Evolutionary conservation across 2,329 filamentous ascomycete species (phyloP), one percentile per base, ranked within the genome.

Genomic region (Calonectria multiphialidica): DNA sequence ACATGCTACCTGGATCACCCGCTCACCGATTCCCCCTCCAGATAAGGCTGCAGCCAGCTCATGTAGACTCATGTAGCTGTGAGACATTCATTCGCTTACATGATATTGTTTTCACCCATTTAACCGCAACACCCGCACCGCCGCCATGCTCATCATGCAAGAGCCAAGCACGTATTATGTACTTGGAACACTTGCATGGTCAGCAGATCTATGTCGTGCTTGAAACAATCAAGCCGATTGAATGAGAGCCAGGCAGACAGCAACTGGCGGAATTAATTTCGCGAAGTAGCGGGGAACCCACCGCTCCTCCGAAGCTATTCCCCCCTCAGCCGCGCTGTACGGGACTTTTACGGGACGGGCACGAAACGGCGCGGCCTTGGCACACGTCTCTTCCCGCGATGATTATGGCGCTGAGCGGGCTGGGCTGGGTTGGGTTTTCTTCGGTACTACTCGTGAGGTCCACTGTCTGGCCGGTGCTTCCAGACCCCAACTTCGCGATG

Each of bases 21-120:
- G 68, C 45, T 71, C 64, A 67, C 69, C 64, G 63, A 66, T 65
- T 53, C 40, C 53, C 59, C 37, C 53, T 59, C 53, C 53, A 66
- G 68, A 71, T 71, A 71, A 71, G 69, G 69, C 69, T 71, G 69
- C 69, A 71, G 69, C 37, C 33, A 18, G 55, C 42, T 66, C 47
- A 45, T 71, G 68, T 66, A 66, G 63, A 40, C 42, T 66, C 47
- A 45, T 71, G 68, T 66, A 66, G 63, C 30, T 55, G 55, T 66
- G 53, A 66, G 68, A 63, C 63, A 66, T 71, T 50, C 53, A 59
- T 25, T 55, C 45, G 33, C 53, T 62, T 66, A 40, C 68, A 33
- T 35, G 33, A 35, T 47, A 25, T 30, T 49, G 69, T 42, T 66
- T 67, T 49, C 62, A 62, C 37, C 57, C 69, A 47, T 71, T 71